These are phyloP conservation scores for Choiromyces venosus DNA, from an alignment of 495 filamentous ascomycete genomes.

Conservation along the genomic window DNA sequence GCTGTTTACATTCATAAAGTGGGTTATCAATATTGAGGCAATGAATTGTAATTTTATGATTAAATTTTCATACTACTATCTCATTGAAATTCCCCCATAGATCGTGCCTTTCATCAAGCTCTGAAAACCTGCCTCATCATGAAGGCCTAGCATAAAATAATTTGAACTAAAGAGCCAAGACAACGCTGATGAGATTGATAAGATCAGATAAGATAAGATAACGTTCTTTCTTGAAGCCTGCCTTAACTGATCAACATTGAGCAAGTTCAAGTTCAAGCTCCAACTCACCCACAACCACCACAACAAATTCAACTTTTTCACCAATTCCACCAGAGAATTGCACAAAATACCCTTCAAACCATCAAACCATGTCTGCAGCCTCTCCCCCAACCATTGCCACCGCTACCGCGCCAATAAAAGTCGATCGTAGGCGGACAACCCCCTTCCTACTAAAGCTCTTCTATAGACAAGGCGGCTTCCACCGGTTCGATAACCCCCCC, in stretches of 20 bases:
- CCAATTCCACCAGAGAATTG: constrained; percentile 6
- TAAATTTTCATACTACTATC: neutral
- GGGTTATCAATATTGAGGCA: neutral
- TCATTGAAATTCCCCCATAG: neutral
- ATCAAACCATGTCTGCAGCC: constrained; percentile 13
- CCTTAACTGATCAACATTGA: neutral
- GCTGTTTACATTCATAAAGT: neutral
- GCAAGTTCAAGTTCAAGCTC: neutral
- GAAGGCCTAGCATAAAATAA: neutral
- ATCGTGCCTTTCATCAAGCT: neutral
- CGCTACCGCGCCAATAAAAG: constrained; percentile 41
- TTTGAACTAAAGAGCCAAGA: neutral
- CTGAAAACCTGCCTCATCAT: neutral
- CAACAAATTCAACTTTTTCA: neutral
- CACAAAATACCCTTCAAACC: constrained; percentile 6
- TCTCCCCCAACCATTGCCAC: constrained; percentile 17
- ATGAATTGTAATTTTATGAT: neutral
- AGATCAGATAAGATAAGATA: constrained; percentile 32
- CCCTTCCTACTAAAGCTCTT: constrained; percentile 91
- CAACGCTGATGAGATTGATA: neutral
- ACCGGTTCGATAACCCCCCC: constrained; percentile 54
- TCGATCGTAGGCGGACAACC: constrained; percentile 68
- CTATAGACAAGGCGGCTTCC: constrained; percentile 67
- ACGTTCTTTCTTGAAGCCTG: neutral
- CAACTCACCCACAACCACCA: constrained; percentile 4